Evolutionary conservation across 1,139 yeast species (phyloP).

Genomic region (Yarrowia galli): DNA sequence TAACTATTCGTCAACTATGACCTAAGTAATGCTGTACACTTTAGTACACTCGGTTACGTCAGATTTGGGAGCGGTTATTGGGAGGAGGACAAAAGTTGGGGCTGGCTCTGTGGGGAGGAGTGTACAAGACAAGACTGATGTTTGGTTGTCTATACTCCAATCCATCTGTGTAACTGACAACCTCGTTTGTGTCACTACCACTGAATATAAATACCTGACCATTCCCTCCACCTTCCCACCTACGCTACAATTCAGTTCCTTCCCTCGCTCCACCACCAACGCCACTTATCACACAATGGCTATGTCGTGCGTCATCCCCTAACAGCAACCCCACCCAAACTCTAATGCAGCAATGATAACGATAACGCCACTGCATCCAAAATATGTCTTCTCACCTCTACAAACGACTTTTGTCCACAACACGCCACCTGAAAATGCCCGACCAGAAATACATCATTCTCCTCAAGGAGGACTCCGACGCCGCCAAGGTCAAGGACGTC

Average conservation of each 20-base stretch:
- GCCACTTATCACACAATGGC: not conserved
- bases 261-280: not conserved
- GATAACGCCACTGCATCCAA: slow-evolving; percentile 23
- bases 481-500: slow-evolving; percentile 33
- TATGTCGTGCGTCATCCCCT: not conserved
- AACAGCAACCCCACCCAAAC: slow-evolving; percentile 35
- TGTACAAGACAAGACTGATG: too few species aligned
- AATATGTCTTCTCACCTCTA: slow-evolving; percentile 17
- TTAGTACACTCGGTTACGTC: too few species aligned
- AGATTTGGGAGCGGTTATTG: too few species aligned
- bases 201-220: too few species aligned
- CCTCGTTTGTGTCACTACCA: too few species aligned
- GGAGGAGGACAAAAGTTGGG: too few species aligned
- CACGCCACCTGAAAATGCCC: slow-evolving; percentile 10
- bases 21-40: too few species aligned
- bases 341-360: slow-evolving; percentile 34
- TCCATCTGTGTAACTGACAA: too few species aligned
- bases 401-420: slow-evolving; percentile 22
- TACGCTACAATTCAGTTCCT: not conserved
- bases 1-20: too few species aligned
- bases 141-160: too few species aligned
- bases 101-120: too few species aligned
- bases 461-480: slow-evolving; percentile 37
- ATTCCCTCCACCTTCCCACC: too few species aligned
- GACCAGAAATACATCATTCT: slow-evolving; percentile 37